phyloP scores from a whole-genome alignment of 352 stramenopile species.

The Hyphochytrium catenoides region DNA sequence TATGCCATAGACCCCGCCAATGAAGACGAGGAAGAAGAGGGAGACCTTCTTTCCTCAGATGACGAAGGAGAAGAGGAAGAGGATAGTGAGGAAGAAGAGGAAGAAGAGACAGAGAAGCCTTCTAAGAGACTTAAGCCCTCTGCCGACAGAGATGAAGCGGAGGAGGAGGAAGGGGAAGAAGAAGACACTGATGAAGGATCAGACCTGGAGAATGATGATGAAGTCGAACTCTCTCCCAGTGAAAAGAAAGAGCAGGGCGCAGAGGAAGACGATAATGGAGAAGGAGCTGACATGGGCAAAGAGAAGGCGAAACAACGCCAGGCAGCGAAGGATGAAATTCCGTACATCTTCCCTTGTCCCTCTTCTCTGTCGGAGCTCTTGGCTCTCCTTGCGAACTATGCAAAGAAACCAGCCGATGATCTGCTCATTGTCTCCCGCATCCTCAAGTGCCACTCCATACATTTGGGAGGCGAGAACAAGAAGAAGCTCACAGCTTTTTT shows the following conservation, averaged over 20 bases:
- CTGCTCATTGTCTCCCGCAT: slow-evolving; percentile 74
- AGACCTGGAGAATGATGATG: slow-evolving; percentile 14
- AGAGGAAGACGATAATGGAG: slow-evolving; percentile 19
- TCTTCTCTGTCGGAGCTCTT: slow-evolving; percentile 68
- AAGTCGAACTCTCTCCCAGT: slow-evolving; percentile 1
- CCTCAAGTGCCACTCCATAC: slow-evolving; percentile 74
- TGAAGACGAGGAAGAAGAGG: slow-evolving; percentile 20
- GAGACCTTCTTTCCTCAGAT: slow-evolving; percentile 8
- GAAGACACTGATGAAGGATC: slow-evolving; percentile 27
- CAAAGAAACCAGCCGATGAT: slow-evolving; percentile 39
- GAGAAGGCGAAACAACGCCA: slow-evolving; percentile 13
- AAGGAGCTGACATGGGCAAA: slow-evolving; percentile 15
- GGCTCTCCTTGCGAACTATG: slow-evolving; percentile 64
- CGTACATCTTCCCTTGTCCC: slow-evolving; percentile 81
- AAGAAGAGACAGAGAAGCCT: slow-evolving; percentile 14
- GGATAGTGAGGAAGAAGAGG: slow-evolving; percentile 16
- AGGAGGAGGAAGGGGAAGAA: slow-evolving; percentile 31
- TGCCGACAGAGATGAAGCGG: slow-evolving; percentile 28
- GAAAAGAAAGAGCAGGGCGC: slow-evolving; percentile 14
- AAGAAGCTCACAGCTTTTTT: slow-evolving; percentile 89
- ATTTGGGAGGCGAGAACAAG: slow-evolving; percentile 77
- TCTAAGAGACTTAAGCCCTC: slow-evolving; percentile 1
- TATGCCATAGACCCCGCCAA: slow-evolving; percentile 29
- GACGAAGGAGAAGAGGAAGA: slow-evolving; percentile 14
- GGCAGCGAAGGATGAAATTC: slow-evolving; percentile 45